Evolutionary conservation across 108 stramenopile genomes (phyloP).

Genomic region (Chaetoceros tenuissimus): DNA sequence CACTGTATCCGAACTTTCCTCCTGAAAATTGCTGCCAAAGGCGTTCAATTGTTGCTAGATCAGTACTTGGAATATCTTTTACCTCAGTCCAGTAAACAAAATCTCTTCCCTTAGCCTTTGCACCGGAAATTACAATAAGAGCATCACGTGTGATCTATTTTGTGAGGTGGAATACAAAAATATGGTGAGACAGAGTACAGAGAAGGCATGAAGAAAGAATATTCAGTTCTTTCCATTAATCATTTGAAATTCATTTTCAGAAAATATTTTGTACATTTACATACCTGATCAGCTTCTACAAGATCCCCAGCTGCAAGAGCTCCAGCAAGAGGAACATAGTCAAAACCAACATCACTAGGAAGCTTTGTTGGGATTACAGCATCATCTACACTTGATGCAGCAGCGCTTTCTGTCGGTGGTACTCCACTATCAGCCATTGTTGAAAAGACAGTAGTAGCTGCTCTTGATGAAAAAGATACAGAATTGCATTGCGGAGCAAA

Average conservation of each 20-base stretch:
- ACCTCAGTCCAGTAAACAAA: constrained; percentile 98
- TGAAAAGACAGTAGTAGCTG: constrained; percentile 1
- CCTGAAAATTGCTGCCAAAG: constrained; percentile 90
- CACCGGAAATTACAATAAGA: constrained; percentile 83
- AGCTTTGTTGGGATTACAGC: constrained; percentile 76
- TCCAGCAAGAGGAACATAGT: constrained; percentile 87
- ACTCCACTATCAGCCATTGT: constrained; percentile 50
- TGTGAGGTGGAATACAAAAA: neutral
- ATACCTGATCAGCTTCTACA: constrained; percentile 84
- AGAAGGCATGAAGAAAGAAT: constrained; percentile 11
- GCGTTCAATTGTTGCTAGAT: constrained; percentile 91
- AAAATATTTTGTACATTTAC: constrained; percentile 6
- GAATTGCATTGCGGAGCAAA: too few species aligned
- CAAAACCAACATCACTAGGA: constrained; percentile 82
- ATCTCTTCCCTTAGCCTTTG: constrained; percentile 76
- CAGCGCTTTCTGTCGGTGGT: constrained; percentile 30
- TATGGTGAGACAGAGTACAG: neutral
- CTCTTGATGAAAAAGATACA: neutral
- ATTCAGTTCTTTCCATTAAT: neutral
- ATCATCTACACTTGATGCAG: constrained; percentile 26
- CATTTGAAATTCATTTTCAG: neutral
- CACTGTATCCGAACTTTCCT: constrained; percentile 93
- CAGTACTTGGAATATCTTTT: constrained; percentile 80
- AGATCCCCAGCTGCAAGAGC: constrained; percentile 85
- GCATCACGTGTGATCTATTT: constrained; percentile 90